A percentile compares a stretch with the other conserved stretches of the same genome.
Conservation (phyloP, 116 monocot species). For the Trichopus zeylanicus region DNA sequence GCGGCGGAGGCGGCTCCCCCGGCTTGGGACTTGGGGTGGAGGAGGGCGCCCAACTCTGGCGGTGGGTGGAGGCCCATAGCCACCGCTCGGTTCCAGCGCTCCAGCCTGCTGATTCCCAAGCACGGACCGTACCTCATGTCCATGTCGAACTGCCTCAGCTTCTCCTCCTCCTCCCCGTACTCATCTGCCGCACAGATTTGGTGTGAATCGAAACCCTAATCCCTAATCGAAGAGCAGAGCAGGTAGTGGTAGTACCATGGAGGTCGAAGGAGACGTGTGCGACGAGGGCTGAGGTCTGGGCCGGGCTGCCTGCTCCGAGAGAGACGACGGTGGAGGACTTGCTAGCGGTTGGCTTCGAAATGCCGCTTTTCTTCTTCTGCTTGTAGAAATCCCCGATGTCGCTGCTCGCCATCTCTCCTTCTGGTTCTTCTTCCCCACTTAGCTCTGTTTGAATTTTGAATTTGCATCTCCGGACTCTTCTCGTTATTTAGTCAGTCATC, state of each 20-base stretch:
- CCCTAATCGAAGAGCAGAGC: not conserved
- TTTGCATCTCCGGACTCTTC: too few relatives aligned
- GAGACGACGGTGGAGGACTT: conserved; percentile 4
- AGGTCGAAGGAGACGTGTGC: conserved; percentile 7
- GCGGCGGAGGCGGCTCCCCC: too few relatives aligned
- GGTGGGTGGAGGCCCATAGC: conserved; percentile 20
- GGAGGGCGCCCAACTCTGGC: conserved; percentile 13
- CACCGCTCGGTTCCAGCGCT: conserved; percentile 24
- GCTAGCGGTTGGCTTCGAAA: too few relatives aligned
- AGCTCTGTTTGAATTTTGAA: conserved; percentile 1
- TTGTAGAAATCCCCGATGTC: conserved; percentile 20
- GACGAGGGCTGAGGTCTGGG: too few relatives aligned
- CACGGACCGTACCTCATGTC: conserved; percentile 29
- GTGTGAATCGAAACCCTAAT: not conserved
- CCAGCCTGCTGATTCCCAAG: conserved; percentile 19
- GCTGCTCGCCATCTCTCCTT: conserved; percentile 7
- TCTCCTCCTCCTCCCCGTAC: conserved; percentile 7
- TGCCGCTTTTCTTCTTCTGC: conserved; percentile 14
- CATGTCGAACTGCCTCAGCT: conserved; percentile 24
- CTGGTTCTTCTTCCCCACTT: too few relatives aligned
- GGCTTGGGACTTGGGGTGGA: not conserved
- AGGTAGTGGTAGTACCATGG: too few relatives aligned
- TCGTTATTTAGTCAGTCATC: too few relatives aligned
- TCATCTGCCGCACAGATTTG: conserved; percentile 1
- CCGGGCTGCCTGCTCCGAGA: conserved; percentile 2